Percentiles rank a stretch among this genome's conserved stretches.
phyloP scores from a whole-genome alignment of 345 rosid species.

The Salix brachista region DNA sequence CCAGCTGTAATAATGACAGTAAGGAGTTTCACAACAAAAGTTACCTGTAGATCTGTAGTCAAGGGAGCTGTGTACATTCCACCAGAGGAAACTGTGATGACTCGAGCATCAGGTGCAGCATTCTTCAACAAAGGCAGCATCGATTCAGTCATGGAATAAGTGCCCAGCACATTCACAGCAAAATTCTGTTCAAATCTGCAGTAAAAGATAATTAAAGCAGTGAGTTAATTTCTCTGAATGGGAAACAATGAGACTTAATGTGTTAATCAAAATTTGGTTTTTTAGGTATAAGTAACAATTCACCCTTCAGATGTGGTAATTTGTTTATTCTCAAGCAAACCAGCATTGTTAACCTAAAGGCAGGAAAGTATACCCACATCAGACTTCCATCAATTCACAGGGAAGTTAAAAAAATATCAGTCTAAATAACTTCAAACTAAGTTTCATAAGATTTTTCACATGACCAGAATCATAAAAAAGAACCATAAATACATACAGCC shows the following conservation, averaged over 20 bases:
- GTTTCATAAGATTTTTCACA: no score
- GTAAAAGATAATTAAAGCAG: neutral
- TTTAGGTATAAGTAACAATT: constrained; percentile 12
- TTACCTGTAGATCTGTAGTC: constrained; percentile 77
- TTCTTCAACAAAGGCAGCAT: constrained; percentile 76
- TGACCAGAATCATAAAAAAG: no score
- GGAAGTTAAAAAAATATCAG: neutral
- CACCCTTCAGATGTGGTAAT: constrained; percentile 75
- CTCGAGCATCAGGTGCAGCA: constrained; percentile 77
- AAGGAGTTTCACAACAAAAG: neutral
- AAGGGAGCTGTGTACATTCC: constrained; percentile 83
- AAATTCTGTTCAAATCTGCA: constrained; percentile 69
- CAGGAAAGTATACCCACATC: neutral
- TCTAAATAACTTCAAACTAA: neutral
- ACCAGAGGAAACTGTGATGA: constrained; percentile 81
- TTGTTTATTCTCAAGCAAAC: constrained; percentile 59
- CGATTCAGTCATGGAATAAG: constrained; percentile 62
- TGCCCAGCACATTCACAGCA: constrained; percentile 83
- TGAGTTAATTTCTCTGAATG: neutral
- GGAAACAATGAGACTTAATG: neutral
- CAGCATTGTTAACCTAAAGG: constrained; percentile 83
- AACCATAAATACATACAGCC: neutral
- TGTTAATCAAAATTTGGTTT: neutral
- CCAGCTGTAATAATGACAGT: neutral
- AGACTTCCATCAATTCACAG: constrained; percentile 1